Base-by-base conservation (phyloP, 805 yeast species). In the Starmera pachycereana region DNA sequence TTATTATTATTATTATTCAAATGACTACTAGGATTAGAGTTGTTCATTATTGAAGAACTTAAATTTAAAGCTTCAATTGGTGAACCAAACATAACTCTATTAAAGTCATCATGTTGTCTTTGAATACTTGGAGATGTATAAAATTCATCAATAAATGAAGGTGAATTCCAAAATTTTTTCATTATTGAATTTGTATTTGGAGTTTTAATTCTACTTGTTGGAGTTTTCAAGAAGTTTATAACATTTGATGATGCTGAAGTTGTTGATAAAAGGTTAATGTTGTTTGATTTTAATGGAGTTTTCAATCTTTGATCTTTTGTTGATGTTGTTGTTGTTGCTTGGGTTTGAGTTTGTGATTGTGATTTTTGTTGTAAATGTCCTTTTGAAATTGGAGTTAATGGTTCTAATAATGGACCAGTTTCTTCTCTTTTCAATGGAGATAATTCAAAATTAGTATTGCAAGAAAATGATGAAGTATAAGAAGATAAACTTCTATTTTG, bases 391-490 rank as follows among this genome's bases (percentile, higher is more conserved):
- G 83, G 84, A 6, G 83, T 75, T 37, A 76, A 57, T 12, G 86
- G 84, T 55, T 77, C 83, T 37, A 78, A 60, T 34, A 78, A 58
- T 6, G 85, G 84, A 2, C 84, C 85, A 4, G 81, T 72, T 42
- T 75, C 81, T 41, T 68, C 66, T 6, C 71, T 62, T 45, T 74
- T 66, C 35, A 76, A 52, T 8, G 86, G 86, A 19, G 80, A 74
- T 16, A 79, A 56, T 50, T 79, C 85, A 45, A 78, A 69, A 51
- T 73, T 78, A 22, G 81, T 74, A 47, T 68, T 72, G 49, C 82
- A 76, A 54, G 81, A 77, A 57, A 79, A 79, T 11, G 82, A 75
- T 19, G 82, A 77, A 4, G 83, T 74, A 52, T 74, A 75, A 9
- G 76, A 70, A 36, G 70, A 14, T 7, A 40, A 40, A 2, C 50